Evolutionary conservation across 805 yeast species (phyloP).

Genomic region (Candida methanosorbosa): DNA sequence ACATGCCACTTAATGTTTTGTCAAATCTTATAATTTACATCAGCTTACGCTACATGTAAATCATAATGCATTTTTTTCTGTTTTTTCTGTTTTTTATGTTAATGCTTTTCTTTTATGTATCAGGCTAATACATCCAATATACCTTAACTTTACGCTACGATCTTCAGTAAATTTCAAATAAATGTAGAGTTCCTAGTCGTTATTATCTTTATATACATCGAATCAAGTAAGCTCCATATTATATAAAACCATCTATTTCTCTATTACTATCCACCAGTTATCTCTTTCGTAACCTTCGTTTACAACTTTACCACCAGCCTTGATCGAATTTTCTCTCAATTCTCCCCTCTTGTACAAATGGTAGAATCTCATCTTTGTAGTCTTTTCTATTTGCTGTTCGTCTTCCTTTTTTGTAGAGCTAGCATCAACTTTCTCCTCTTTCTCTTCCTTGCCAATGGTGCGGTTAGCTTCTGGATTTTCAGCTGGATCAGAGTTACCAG

Average conservation of each 20-base stretch:
- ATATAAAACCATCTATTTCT: conserved; percentile 14
- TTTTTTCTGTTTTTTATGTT: no score
- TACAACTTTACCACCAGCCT: conserved; percentile 64
- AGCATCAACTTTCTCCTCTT: no score
- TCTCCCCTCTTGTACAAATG: conserved; percentile 86
- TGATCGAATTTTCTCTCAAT: conserved; percentile 54
- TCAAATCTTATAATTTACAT: no score
- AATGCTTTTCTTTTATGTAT: no score
- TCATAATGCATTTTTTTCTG: no score
- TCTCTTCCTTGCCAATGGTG: conserved; percentile 11
- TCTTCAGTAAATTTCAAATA: no score
- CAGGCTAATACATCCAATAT: no score
- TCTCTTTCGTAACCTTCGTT: conserved; percentile 84
- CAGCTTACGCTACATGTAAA: no score
- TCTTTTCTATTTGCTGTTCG: conserved; percentile 11
- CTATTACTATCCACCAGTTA: conserved; percentile 79
- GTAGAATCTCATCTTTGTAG: conserved; percentile 58
- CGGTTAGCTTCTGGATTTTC: conserved; percentile 10
- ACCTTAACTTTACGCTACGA: no score
- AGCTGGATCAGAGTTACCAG: background rate
- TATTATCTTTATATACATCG: no score
- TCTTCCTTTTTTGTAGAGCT: conserved; percentile 6
- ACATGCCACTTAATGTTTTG: no score
- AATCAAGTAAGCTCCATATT: background rate
- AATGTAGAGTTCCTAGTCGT: background rate